Evolutionary conservation across 2,329 filamentous ascomycete genomes (phyloP), one percentile per base, ranked within the genome.

Genomic region (Teratosphaeria epicoccoides): DNA sequence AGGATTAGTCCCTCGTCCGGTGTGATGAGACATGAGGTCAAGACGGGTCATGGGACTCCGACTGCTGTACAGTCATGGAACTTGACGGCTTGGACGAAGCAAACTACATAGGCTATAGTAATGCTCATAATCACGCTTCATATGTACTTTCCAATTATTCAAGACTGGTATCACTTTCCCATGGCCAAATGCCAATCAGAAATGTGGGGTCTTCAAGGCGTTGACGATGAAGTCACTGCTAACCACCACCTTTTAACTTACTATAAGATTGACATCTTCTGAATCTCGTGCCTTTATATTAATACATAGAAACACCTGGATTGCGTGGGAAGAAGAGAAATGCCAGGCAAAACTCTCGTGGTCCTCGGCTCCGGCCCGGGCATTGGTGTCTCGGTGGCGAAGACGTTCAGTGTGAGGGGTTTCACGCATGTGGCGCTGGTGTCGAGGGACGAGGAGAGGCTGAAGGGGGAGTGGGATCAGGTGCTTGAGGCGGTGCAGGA

Each of bases 401-500:
- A 62, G 1, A 55, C 66, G 43, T 77, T 78, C 59, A 67, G 70
- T 4, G 63, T 68, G 6, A 69, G 71, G 23, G 68, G 70, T 46
- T 74, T 76, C 62, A 62, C 62, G 25, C 75, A 76, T 54, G 61
- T 79, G 9, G 71, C 76, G 11, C 68, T 79, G 2, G 66, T 79
- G 12, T 69, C 75, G 0, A 69, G 76, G 24, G 70, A 73, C 55
- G 54, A 54, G 0, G 56, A 66, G 3, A 68, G 75, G 5, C 67
- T 79, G 10, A 52, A 66, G 24, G 33, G 66, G 43, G 65, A 67
- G 50, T 50, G 61, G 44, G 58, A 62, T 46, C 45, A 49, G 17
- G 63, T 67, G 2, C 62, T 63, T 20, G 59, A 63, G 37, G 61
- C 63, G 20, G 62, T 66, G 11, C 63, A 65, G 46, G 59, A 65